A percentile compares a stretch with the other conserved stretches of the same genome.
phyloP scores from a whole-genome alignment of 768 basidiomycete genomes.

The Suillus americanus region DNA sequence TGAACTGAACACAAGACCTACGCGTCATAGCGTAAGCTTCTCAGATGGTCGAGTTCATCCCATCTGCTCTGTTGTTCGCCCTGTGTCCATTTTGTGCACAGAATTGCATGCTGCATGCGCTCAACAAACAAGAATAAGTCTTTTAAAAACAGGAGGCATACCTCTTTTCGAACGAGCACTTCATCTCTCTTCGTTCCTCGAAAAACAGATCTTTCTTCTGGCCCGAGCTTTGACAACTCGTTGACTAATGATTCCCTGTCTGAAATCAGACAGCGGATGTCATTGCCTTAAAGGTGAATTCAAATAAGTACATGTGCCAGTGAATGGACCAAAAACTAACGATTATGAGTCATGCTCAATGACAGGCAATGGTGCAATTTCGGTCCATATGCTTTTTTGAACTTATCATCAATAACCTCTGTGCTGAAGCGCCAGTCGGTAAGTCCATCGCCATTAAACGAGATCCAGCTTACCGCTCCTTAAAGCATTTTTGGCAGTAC shows the following conservation, averaged over 20 bases:
- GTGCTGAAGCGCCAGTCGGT: neutral
- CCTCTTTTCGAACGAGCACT: neutral
- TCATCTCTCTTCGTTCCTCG: neutral
- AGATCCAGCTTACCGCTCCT: slow-evolving; percentile 4
- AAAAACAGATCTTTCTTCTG: neutral
- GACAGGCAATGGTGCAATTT: neutral
- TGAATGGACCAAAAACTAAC: neutral
- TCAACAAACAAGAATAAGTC: neutral
- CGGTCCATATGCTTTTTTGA: neutral
- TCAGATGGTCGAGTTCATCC: slow-evolving; percentile 35
- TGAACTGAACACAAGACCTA: slow-evolving; percentile 19
- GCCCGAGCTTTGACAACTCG: neutral
- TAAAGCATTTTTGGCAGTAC: slow-evolving; percentile 8
- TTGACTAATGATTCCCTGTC: neutral
- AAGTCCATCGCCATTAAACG: neutral
- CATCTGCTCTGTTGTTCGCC: slow-evolving; percentile 27
- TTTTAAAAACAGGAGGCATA: neutral
- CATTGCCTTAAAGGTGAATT: neutral
- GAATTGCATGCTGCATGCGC: neutral
- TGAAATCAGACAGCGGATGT: neutral
- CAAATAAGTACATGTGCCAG: neutral
- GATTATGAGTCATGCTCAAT: neutral
- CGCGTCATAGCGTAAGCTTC: slow-evolving; percentile 35
- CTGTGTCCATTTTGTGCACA: neutral
- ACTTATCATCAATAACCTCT: neutral